A percentile compares a stretch with the other conserved stretches of the same genome.
These are phyloP conservation scores for Santalum album DNA, from an alignment of 164 flowering plant genomes.

Conservation along the genomic window DNA sequence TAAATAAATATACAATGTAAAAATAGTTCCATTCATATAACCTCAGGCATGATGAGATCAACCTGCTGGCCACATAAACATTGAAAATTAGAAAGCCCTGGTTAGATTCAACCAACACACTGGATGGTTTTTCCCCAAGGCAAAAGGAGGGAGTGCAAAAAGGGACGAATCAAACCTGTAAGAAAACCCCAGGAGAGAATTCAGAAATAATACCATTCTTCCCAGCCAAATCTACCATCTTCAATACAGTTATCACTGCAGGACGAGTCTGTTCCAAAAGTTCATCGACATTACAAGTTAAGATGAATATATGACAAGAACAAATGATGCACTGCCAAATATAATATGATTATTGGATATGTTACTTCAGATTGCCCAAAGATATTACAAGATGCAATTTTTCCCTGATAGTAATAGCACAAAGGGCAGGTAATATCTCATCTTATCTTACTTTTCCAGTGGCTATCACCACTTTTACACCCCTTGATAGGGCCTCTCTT, in stretches of 20 bases:
- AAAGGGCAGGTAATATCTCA: not conserved
- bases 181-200: constrained; percentile 80
- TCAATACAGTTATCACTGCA: constrained; percentile 52
- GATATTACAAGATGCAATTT: no score
- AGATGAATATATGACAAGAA: no score
- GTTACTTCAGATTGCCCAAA: not conserved
- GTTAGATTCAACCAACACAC: not conserved
- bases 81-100: not conserved
- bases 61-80: no score
- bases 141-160: not conserved
- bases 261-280: constrained; percentile 60
- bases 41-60: no score
- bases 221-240: constrained; percentile 71
- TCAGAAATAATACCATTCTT: constrained; percentile 69
- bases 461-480: constrained; percentile 81
- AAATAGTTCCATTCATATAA: no score
- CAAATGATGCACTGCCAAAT: no score
- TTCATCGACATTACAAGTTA: no score
- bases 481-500: constrained; percentile 75
- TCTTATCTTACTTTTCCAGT: constrained; percentile 77
- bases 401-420: no score
- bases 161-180: constrained; percentile 50
- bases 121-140: not conserved
- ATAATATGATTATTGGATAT: not conserved
- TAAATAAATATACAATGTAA: no score